Evolutionary conservation across 2,329 filamentous ascomycete genomes (phyloP).

Genomic region (Pseudogymnoascus destructans): DNA sequence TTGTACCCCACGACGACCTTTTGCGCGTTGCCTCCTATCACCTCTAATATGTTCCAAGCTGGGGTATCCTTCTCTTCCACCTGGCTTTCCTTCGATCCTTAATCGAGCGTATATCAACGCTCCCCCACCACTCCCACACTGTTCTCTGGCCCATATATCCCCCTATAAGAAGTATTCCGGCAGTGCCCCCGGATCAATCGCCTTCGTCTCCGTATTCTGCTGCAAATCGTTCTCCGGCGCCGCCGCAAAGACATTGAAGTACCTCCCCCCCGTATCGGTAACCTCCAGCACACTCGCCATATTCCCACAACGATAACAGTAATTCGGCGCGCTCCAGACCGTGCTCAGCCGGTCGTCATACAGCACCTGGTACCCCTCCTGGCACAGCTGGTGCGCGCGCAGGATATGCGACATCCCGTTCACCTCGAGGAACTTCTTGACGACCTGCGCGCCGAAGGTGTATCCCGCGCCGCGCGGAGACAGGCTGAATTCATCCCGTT

Average conservation of each 20-base stretch:
- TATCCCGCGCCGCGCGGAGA: slow-evolving; percentile 90
- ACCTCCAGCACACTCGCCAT: slow-evolving; percentile 96
- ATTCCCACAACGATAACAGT: slow-evolving; percentile 82
- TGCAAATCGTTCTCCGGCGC: slow-evolving; percentile 92
- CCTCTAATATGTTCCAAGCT: not conserved
- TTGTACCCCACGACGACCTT: not conserved
- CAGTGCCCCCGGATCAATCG: slow-evolving; percentile 47
- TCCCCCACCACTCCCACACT: too few species aligned
- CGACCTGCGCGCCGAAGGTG: slow-evolving; percentile 93
- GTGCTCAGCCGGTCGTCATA: slow-evolving; percentile 92
- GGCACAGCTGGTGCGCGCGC: slow-evolving; percentile 94
- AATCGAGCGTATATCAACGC: not conserved
- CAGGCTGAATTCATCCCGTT: slow-evolving; percentile 91
- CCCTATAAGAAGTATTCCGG: slow-evolving; percentile 58
- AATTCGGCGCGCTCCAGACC: slow-evolving; percentile 91
- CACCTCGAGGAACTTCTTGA: slow-evolving; percentile 94
- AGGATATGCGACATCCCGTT: slow-evolving; percentile 97
- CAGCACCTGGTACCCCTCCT: slow-evolving; percentile 93
- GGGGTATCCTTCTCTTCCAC: slow-evolving; percentile 2
- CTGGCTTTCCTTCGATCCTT: not conserved
- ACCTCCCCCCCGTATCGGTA: slow-evolving; percentile 79
- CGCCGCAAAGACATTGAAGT: slow-evolving; percentile 96
- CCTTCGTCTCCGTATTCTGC: slow-evolving; percentile 60
- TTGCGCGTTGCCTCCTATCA: not conserved
- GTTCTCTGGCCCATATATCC: not conserved